These are phyloP conservation scores for Aspergillus fumigatiaffinis DNA, from an alignment of 2,329 filamentous ascomycete genomes.

Conservation along the genomic window DNA sequence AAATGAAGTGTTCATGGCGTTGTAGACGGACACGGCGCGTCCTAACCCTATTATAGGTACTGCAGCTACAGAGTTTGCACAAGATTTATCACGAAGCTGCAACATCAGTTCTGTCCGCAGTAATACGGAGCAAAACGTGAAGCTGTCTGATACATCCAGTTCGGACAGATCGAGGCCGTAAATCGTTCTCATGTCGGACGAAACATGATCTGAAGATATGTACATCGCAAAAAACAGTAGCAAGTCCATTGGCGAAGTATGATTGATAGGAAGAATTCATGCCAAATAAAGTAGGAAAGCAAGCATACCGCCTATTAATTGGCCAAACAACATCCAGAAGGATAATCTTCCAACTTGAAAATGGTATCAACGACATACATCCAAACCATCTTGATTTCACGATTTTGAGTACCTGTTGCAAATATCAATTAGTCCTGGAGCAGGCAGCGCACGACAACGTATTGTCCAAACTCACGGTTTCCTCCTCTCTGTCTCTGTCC, in stretches of 20 bases:
- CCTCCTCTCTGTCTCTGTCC: conserved; percentile 22
- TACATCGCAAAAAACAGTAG: neutral
- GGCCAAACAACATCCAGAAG: neutral
- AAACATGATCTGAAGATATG: neutral
- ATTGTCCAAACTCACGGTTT: conserved; percentile 19
- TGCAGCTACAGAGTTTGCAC: neutral
- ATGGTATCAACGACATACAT: neutral
- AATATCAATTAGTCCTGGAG: neutral
- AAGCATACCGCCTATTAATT: neutral
- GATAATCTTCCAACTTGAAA: neutral
- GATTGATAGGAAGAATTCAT: neutral
- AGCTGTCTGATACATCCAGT: neutral
- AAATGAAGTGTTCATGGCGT: no score
- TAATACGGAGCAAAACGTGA: no score
- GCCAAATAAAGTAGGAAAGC: neutral
- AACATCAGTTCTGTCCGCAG: no score
- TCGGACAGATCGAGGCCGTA: neutral
- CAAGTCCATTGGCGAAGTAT: neutral
- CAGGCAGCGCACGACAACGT: neutral
- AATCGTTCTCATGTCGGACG: neutral
- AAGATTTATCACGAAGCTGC: neutral
- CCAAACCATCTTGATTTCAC: neutral
- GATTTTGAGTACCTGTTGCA: neutral
- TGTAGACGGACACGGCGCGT: no score
- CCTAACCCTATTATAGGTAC: no score